Evolutionary conservation across 2,329 filamentous ascomycete species (phyloP).

Genomic region (Hypoxylon sp.): DNA sequence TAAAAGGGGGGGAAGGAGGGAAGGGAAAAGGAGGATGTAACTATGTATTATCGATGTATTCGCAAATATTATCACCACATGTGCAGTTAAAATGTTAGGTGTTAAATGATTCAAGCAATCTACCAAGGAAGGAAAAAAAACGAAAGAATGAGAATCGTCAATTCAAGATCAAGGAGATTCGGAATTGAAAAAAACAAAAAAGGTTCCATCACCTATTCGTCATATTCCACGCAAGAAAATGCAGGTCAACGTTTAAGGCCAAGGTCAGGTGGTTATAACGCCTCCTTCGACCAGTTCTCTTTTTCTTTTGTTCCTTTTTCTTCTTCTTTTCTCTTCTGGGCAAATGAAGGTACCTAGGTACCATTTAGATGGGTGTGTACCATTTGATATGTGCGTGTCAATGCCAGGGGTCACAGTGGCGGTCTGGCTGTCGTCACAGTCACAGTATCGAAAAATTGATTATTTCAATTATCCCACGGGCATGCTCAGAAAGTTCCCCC

Average conservation of each 20-base stretch:
- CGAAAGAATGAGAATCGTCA: conserved; percentile 20
- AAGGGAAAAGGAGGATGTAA: background rate
- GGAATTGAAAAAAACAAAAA: conserved; percentile 1
- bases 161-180: conserved; percentile 16
- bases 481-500: background rate
- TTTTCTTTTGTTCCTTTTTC: conserved; percentile 22
- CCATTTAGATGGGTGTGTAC: conserved; percentile 35
- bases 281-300: conserved; percentile 12
- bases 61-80: background rate
- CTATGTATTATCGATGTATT: background rate
- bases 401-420: conserved; percentile 30
- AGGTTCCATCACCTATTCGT: conserved; percentile 8
- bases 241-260: background rate
- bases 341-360: conserved; percentile 17
- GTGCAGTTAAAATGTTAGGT: background rate
- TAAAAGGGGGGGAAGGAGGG: conserved; percentile 16
- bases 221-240: conserved; percentile 18
- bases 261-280: conserved; percentile 18
- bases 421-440: conserved; percentile 33
- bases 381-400: conserved; percentile 14
- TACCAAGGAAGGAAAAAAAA: background rate
- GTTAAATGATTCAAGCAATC: background rate
- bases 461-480: conserved; percentile 6
- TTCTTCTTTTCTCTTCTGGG: conserved; percentile 8
- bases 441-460: conserved; percentile 18